These are phyloP conservation scores for Leptographium procerum DNA, from an alignment of 2,329 filamentous ascomycete genomes.

Conservation along the genomic window DNA sequence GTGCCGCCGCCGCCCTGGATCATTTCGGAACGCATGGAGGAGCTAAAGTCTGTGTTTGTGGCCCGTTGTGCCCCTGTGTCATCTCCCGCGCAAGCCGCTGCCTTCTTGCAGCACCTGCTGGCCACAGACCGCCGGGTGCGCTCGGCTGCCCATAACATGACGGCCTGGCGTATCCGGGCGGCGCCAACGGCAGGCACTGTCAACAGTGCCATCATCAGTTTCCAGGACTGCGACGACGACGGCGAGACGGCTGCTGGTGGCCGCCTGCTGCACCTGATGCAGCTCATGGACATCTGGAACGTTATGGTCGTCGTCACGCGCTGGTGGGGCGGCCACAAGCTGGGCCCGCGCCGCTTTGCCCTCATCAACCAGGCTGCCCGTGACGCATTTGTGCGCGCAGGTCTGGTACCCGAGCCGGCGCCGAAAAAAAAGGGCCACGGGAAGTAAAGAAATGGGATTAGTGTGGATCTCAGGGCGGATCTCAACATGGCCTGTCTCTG, in stretches of 20 bases:
- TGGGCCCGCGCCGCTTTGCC: constrained; percentile 82
- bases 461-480: too few relatives aligned
- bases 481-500: too few relatives aligned
- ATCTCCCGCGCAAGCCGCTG: constrained; percentile 58
- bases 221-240: constrained; percentile 92
- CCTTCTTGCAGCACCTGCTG: constrained; percentile 63
- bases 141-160: constrained; percentile 90
- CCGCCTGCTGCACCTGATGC: constrained; percentile 77
- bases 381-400: constrained; percentile 71
- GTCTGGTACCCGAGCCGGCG: constrained; percentile 46
- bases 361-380: constrained; percentile 80
- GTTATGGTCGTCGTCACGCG: constrained; percentile 84
- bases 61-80: constrained; percentile 62
- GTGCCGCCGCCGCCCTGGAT: constrained; percentile 50
- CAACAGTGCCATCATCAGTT: constrained; percentile 43
- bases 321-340: constrained; percentile 87
- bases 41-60: constrained; percentile 82
- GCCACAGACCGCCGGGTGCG: constrained; percentile 74
- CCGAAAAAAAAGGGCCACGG: constrained; percentile 32
- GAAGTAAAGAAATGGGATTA: too few relatives aligned
- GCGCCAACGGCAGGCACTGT: constrained; percentile 28
- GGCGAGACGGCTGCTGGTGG: constrained; percentile 88
- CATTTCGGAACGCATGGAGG: constrained; percentile 59
- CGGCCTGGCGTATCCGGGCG: constrained; percentile 72
- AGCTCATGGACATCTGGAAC: constrained; percentile 90